Conservation (phyloP, 2,329 filamentous ascomycete species). For the Colletotrichum echinochloae region DNA sequence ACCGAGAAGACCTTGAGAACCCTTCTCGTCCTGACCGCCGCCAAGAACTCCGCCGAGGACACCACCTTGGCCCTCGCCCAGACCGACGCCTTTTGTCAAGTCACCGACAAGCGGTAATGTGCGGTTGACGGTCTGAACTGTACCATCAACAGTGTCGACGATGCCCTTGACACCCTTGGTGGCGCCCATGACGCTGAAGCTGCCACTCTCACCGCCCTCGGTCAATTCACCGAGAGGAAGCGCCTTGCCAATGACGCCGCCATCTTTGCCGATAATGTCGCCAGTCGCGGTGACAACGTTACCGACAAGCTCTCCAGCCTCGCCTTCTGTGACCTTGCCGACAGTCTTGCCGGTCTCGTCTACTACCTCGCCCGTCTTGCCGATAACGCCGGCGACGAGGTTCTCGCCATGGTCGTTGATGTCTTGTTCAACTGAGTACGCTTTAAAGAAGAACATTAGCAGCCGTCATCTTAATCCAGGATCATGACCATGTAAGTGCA, state of each 20-base stretch:
- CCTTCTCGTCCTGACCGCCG: slow-evolving; percentile 8
- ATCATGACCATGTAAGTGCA: neutral
- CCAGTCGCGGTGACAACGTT: slow-evolving; percentile 53
- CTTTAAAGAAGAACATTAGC: slow-evolving; percentile 15
- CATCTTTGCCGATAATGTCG: slow-evolving; percentile 51
- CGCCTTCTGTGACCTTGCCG: slow-evolving; percentile 56
- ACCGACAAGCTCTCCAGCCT: slow-evolving; percentile 56
- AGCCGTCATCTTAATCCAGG: accelerated
- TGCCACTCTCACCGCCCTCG: slow-evolving; percentile 53
- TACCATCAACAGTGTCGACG: slow-evolving; percentile 41
- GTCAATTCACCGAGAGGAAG: slow-evolving; percentile 51
- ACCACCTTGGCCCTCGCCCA: slow-evolving; percentile 39
- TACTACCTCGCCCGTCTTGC: slow-evolving; percentile 58
- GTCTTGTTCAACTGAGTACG: slow-evolving; percentile 38
- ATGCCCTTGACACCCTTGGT: slow-evolving; percentile 45
- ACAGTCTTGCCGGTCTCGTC: slow-evolving; percentile 58
- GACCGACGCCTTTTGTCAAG: slow-evolving; percentile 40
- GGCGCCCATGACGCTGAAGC: slow-evolving; percentile 48
- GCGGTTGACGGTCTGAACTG: slow-evolving; percentile 45
- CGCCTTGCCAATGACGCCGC: slow-evolving; percentile 58
- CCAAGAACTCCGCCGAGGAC: slow-evolving; percentile 36
- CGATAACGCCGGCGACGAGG: slow-evolving; percentile 57
- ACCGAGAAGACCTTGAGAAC: slow-evolving; percentile 23
- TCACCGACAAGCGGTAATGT: slow-evolving; percentile 39
- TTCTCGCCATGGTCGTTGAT: slow-evolving; percentile 47